Base-by-base conservation (phyloP, 108 stramenopile species). In the Cyclotella sp. region DNA sequence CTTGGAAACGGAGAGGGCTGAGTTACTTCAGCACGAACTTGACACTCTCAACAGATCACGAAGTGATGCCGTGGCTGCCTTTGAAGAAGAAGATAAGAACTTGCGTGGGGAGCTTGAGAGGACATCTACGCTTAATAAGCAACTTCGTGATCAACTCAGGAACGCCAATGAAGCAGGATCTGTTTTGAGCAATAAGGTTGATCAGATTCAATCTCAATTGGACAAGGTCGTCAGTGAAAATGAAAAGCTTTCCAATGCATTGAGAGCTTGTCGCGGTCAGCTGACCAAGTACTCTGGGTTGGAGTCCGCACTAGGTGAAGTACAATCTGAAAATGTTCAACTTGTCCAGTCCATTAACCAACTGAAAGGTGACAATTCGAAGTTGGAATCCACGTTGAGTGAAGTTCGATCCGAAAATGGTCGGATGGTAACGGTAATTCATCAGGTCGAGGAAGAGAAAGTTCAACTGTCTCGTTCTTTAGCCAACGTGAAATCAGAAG, bases 11-110 rank as follows among this genome's bases (percentile, higher is more conserved):
- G 78, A 72, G 44, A 53, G 72, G 7, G 67, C 63, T 5, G 67
- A 79, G 34, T 63, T 79, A 46, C 71, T 79, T 21, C 72, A 79
- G 28, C 66, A 53, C 21, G 67, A 79, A 44, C 29, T 78, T 0
- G 54, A 78, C 28, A 42, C 34, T 27, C 64, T 34, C 26, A 57
- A 12, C 1, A 26, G 24, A 39, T 63, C 68, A 21, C 63, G 72
- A 22, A 34, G 72, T 19, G 49, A 73, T n/a, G 66, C 58, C 10
- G 18, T 64, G 18, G 27, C 18, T 18, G 41, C 55, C 52, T 59
- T 58, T 43, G 63, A 66, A 13, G 53, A 78, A 55, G 70, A 58
- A 28, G 41, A 68, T 18, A 30, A 55, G n/a, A 28, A 65, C 9
- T 27, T 11, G 42, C 67, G 57, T 34, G 58, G 12, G 0, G 70